Evolutionary conservation across 768 basidiomycete species (phyloP).

Genomic region (Psilocybe cyanescens): DNA sequence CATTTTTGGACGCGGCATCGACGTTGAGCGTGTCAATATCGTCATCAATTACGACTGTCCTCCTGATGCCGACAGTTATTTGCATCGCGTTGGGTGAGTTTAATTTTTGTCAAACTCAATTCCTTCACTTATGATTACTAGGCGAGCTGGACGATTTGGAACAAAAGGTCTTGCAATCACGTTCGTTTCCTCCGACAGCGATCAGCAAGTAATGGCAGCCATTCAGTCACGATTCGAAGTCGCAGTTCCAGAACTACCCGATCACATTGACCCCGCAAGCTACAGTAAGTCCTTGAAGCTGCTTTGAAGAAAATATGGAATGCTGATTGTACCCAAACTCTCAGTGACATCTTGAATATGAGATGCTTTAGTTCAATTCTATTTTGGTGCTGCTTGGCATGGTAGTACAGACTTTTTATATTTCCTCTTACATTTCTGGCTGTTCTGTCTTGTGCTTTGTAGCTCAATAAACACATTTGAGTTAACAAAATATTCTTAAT

Average conservation of each 20-base stretch:
- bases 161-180: conserved; percentile 99
- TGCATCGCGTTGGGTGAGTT: conserved; percentile 93
- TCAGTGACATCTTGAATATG: conserved; percentile 51
- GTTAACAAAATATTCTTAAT: too few relatives aligned
- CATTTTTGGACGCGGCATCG: conserved; percentile 99
- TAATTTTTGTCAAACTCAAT: background rate
- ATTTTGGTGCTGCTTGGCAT: background rate
- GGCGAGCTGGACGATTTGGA: conserved; percentile 98
- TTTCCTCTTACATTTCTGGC: background rate
- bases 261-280: conserved; percentile 90
- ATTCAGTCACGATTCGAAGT: conserved; percentile 99
- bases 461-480: too few relatives aligned
- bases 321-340: conserved; percentile 10
- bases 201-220: conserved; percentile 91
- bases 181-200: conserved; percentile 90
- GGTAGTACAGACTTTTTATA: too few relatives aligned
- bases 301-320: background rate
- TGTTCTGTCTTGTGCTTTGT: too few relatives aligned
- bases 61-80: conserved; percentile 95
- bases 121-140: conserved; percentile 26
- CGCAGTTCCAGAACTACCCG: conserved; percentile 92
- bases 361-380: background rate
- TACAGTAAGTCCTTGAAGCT: conserved; percentile 73
- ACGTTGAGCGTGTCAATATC: conserved; percentile 99
- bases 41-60: conserved; percentile 99